Evolutionary conservation across 1,284 basidiomycete genomes (phyloP).

Genomic region (Vanrija humicola): DNA sequence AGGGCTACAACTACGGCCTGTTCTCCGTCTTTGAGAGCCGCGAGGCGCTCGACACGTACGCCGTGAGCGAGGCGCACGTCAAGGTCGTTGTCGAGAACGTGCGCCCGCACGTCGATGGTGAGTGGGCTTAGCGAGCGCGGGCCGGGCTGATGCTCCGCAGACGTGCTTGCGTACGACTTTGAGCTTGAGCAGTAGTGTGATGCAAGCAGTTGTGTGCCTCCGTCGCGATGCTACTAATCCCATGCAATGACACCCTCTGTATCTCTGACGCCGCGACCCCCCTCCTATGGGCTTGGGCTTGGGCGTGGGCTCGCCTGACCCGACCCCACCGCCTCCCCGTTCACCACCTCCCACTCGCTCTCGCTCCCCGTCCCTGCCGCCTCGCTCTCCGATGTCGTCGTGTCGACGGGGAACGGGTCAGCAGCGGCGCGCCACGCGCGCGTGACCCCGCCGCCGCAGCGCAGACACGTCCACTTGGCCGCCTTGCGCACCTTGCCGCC

Average conservation of each 20-base stretch:
- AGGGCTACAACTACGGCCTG: conserved; percentile 47
- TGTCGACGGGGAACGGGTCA: not conserved
- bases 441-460: conserved; percentile 56
- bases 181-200: conserved; percentile 35
- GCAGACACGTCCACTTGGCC: conserved; percentile 67
- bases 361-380: not conserved
- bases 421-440: conserved; percentile 32
- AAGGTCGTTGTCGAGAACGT: conserved; percentile 41
- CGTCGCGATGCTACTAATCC: too few species aligned
- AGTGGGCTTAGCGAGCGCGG: too few species aligned
- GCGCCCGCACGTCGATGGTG: conserved; percentile 40
- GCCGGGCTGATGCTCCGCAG: conserved; percentile 10
- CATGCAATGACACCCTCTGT: too few species aligned
- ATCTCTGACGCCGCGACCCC: too few species aligned
- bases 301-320: too few species aligned
- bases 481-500: conserved; percentile 8
- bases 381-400: not conserved
- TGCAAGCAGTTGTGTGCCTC: too few species aligned
- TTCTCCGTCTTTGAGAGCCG: conserved; percentile 43
- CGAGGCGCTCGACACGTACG: conserved; percentile 43
- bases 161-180: conserved; percentile 49
- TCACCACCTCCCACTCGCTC: conserved; percentile 2
- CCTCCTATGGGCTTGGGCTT: too few species aligned
- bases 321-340: too few species aligned
- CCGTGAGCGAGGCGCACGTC: conserved; percentile 43